Conservation (phyloP, 495 filamentous ascomycete genomes). For the Umbilicaria muhlenbergii region DNA sequence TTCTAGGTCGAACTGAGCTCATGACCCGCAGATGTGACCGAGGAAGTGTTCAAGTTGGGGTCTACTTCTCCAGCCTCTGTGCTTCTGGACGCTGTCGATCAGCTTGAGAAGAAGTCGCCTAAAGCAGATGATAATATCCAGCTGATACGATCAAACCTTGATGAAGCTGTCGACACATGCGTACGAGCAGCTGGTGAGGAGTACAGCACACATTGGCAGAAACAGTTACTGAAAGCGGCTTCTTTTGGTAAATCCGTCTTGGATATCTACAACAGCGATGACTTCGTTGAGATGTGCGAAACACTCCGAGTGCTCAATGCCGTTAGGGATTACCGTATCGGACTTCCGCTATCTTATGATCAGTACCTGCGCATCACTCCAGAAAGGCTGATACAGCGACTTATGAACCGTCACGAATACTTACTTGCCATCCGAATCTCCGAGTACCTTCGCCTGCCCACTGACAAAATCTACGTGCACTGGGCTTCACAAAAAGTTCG, state of each 20-base stretch:
- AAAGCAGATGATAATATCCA: constrained; percentile 97
- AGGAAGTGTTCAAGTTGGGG: constrained; percentile 77
- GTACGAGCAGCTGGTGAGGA: constrained; percentile 85
- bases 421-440: constrained; percentile 81
- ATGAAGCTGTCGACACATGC: constrained; percentile 84
- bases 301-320: constrained; percentile 85
- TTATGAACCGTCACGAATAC: constrained; percentile 83
- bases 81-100: constrained; percentile 78
- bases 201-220: constrained; percentile 82
- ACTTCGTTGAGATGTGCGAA: constrained; percentile 98
- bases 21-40: constrained; percentile 44
- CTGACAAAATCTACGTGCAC: constrained; percentile 83
- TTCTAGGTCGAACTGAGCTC: background rate
- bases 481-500: constrained; percentile 95
- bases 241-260: constrained; percentile 95
- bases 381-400: constrained; percentile 67
- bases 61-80: constrained; percentile 80
- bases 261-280: constrained; percentile 91
- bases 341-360: constrained; percentile 81
- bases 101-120: constrained; percentile 83
- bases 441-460: constrained; percentile 71
- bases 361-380: constrained; percentile 80
- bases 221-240: constrained; percentile 83
- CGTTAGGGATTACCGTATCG: constrained; percentile 77
- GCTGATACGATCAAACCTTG: constrained; percentile 69